Evolutionary conservation across 2,329 filamentous ascomycete species (phyloP), one percentile per base, ranked within the genome.

Genomic region (Dactylellina parvicollis): DNA sequence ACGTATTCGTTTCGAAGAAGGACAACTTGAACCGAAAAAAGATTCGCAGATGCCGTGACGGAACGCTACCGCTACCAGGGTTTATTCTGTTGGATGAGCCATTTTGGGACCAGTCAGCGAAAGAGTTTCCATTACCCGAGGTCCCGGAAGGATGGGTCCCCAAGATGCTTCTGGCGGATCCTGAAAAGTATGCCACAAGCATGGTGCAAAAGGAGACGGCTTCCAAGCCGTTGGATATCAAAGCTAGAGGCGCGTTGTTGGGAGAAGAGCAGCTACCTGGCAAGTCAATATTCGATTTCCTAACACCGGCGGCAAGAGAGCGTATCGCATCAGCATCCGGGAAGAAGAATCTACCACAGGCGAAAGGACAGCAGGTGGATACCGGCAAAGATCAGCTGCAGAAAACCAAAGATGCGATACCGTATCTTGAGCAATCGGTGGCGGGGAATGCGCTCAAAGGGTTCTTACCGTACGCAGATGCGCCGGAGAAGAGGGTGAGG

Each of bases 221-320:
- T 9, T 24, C 44, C 26, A 22, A 30, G 12, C 20, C 14, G 1
- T 42, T 73, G n/a, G 69, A 73, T 36, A 66, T 66, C 32, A 74
- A 74, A 38, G 56, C 59, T 7, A 56, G 95, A 74, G 93, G 92
- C 10, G 88, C 88, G 2, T 84, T 96, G 0, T 84, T 98, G 0
- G 93, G 93, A 34, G 94, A 97, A 81, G 84, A 87, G 38, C 86
- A 87, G 34, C 83, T 98, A 0, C 93, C 93, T 0, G 92, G 92
- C 0, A 97, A 98, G 82, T 98, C 95, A 0, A 89, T 99, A 1
- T 99, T 98, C 80, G 93, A 98, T 81, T 99, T 91, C 80, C 85
- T 99, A 76, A 91, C 91, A 0, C 85, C 91, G 0, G 86, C 90
- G 32, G 88, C 91, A 2, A 88, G 95, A 74, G 89, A 94, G 56